These are phyloP conservation scores for Fusarium liriodendri DNA, from an alignment of 2,329 filamentous ascomycete species.

Conservation along the genomic window DNA sequence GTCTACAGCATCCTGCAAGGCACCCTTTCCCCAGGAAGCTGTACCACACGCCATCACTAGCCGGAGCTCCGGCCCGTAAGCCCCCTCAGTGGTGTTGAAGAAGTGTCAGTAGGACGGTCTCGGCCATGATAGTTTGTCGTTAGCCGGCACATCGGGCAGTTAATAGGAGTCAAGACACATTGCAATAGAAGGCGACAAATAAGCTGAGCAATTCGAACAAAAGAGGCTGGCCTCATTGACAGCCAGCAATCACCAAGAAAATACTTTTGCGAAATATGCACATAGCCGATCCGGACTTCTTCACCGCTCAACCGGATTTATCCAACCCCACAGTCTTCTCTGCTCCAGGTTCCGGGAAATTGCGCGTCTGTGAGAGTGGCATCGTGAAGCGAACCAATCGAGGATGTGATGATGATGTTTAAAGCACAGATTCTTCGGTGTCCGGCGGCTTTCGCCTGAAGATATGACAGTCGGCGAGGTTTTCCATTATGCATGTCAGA, in stretches of 20 bases:
- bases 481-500: not conserved
- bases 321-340: constrained; percentile 26
- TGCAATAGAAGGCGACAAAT: not conserved
- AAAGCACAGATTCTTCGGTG: not conserved
- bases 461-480: not conserved
- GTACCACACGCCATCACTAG: not conserved
- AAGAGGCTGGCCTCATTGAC: not conserved
- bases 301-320: constrained; percentile 40
- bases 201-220: not conserved
- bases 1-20: not conserved
- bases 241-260: not conserved
- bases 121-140: not conserved
- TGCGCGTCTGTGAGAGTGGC: constrained; percentile 11
- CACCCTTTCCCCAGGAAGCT: not conserved
- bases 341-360: constrained; percentile 26
- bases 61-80: not conserved
- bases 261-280: constrained; percentile 21
- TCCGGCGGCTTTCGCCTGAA: not conserved
- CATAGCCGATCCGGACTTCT: constrained; percentile 26
- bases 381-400: constrained; percentile 27
- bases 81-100: not conserved
- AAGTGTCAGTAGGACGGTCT: not conserved
- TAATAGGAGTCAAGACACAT: not conserved
- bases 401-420: not conserved
- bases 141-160: not conserved